Evolutionary conservation across 2,329 filamentous ascomycete genomes (phyloP).

Genomic region (Trichoderma citrinoviride): DNA sequence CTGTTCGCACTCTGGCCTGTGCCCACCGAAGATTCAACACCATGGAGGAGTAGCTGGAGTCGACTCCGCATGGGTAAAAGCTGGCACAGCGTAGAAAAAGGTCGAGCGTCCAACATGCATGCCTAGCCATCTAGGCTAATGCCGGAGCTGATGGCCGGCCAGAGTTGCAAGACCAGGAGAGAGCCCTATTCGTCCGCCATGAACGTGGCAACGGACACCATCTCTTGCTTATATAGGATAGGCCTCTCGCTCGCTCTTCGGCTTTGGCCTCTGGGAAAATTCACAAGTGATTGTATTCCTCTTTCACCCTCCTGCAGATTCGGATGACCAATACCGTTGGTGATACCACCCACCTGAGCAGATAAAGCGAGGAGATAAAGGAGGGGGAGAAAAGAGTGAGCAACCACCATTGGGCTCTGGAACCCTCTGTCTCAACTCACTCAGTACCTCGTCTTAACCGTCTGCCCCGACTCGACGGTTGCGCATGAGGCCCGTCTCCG

Average conservation of each 20-base stretch:
- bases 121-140: conserved; percentile 8
- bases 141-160: background rate
- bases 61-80: conserved; percentile 1
- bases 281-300: background rate
- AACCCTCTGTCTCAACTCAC: background rate
- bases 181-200: conserved; percentile 3
- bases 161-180: conserved; percentile 1
- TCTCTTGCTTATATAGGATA: conserved; percentile 2
- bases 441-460: background rate
- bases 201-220: background rate
- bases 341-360: conserved; percentile 14
- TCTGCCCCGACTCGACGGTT: background rate
- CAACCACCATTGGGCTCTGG: background rate
- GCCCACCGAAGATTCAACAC: conserved; percentile 1
- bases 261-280: background rate
- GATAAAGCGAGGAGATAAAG: conserved; percentile 10
- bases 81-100: background rate
- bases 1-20: conserved; percentile 17
- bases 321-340: conserved; percentile 4
- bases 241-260: background rate
- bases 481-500: background rate
- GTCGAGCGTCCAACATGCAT: conserved; percentile 9
- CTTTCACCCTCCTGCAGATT: background rate
- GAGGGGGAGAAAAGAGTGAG: conserved; percentile 4
- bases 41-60: conserved; percentile 1